Evolutionary conservation across 345 rosid species (phyloP).

Genomic region (Salix viminalis): DNA sequence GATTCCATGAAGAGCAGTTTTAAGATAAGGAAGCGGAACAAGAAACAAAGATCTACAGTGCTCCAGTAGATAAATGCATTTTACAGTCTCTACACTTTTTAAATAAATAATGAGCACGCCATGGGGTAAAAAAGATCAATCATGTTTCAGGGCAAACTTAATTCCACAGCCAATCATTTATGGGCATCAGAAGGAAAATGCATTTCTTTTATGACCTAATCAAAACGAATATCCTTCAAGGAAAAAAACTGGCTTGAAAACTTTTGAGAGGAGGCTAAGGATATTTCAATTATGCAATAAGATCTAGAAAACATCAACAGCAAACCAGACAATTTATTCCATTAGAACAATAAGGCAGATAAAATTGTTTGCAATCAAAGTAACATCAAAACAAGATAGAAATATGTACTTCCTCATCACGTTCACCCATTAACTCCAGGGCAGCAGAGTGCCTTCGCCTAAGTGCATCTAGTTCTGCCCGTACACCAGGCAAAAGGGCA

Average conservation of each 20-base stretch:
- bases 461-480: slow-evolving; percentile 88
- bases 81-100: neutral
- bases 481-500: slow-evolving; percentile 61
- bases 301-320: neutral
- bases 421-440: slow-evolving; percentile 97
- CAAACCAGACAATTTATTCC: neutral
- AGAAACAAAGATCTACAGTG: neutral
- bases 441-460: slow-evolving; percentile 96
- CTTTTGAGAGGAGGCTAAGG: neutral
- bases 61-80: neutral
- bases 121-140: neutral
- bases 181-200: neutral
- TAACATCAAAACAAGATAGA: neutral
- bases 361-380: neutral
- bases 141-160: neutral
- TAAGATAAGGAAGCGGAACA: neutral
- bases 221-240: neutral
- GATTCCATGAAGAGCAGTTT: neutral
- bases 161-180: neutral
- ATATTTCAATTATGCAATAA: neutral
- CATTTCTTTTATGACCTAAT: neutral
- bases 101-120: neutral
- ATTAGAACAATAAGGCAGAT: neutral
- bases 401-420: slow-evolving; percentile 86
- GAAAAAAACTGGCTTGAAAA: neutral